Percentiles rank a stretch among this genome's conserved stretches.
phyloP scores from a whole-genome alignment of 305 asterid genomes.

The Fraxinus baroniana region DNA sequence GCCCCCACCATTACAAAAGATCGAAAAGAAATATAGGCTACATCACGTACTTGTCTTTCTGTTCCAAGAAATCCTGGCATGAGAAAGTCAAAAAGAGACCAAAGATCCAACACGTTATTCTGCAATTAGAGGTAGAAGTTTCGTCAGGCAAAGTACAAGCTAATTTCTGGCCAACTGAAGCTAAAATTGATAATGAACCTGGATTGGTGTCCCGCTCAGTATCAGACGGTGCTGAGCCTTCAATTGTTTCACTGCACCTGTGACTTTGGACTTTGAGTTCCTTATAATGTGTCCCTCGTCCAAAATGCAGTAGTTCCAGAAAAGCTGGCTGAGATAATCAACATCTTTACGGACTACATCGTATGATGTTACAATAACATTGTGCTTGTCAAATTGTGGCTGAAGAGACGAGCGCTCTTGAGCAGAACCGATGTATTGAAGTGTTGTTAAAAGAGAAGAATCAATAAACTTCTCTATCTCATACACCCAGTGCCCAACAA shows the following conservation, averaged over 20 bases:
- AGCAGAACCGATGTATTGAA: slow-evolving; percentile 94
- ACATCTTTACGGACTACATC: slow-evolving; percentile 96
- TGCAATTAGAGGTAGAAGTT: slow-evolving; percentile 47
- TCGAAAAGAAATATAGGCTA: slow-evolving; percentile 20
- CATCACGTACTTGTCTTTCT: slow-evolving; percentile 85
- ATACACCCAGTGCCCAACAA: slow-evolving; percentile 98
- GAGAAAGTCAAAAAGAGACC: slow-evolving; percentile 99
- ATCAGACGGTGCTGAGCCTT: slow-evolving; percentile 96
- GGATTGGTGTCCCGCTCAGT: slow-evolving; percentile 98
- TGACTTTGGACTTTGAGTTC: slow-evolving; percentile 89
- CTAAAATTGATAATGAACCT: slow-evolving; percentile 50
- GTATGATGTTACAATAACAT: slow-evolving; percentile 84
- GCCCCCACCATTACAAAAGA: background rate
- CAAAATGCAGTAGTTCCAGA: slow-evolving; percentile 93
- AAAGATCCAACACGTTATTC: slow-evolving; percentile 96
- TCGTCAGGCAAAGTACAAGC: slow-evolving; percentile 30
- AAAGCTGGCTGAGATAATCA: slow-evolving; percentile 63
- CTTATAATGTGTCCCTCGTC: slow-evolving; percentile 98
- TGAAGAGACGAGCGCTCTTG: slow-evolving; percentile 78
- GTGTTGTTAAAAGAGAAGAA: slow-evolving; percentile 78
- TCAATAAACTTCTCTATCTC: slow-evolving; percentile 99
- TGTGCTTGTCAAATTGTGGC: slow-evolving; percentile 64
- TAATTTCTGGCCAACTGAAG: slow-evolving; percentile 20
- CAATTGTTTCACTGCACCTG: slow-evolving; percentile 92
- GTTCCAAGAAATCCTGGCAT: slow-evolving; percentile 99